Base-by-base conservation (phyloP, 495 filamentous ascomycete species). In the Symbiotaphrina buchneri region DNA sequence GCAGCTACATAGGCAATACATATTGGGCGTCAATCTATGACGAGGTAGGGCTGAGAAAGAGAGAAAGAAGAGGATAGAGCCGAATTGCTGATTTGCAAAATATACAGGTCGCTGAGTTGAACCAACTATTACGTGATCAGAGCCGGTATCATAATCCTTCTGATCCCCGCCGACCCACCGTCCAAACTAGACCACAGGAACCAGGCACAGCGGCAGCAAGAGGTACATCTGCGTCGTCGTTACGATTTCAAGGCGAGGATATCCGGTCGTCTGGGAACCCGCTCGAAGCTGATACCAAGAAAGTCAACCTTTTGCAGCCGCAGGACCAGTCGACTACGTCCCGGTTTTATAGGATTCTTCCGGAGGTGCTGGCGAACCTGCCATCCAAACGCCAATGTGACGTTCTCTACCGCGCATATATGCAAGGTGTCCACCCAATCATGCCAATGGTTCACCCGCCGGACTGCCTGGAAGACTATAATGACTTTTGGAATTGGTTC, bases 11-110 rank as follows among this genome's bases (percentile, higher is more conserved):
- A 17, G 55, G 56, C 26, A 61, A 56, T 5, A 61, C 58, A 16
- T 61, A 58, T 36, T 61, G 58, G 58, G 58, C 58, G 11, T 61
- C 56, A 37, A 58, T 61, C 11, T 56, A 54, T n/a, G 48, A 54
- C 21, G 56, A 61, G 44, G 57, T 59, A 21, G 10, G 29, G n/a
- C 14, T 25, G 8, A 25, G n/a, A n/a, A n/a, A n/a, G n/a, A n/a
- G n/a, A n/a, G n/a, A n/a, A n/a, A n/a, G n/a, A n/a, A n/a, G n/a
- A n/a, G n/a, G n/a, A n/a, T n/a, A n/a, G n/a, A n/a, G n/a, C n/a
- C 11, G 16, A 17, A 10, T 20, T 18, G 23, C 20, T 15, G 4
- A 31, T 17, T 8, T 31, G 18, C 3, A n/a, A 5, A 5, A 17
- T 21, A 18, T 21, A 1, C 11, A 31, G 29, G 23, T 31, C 6